Evolutionary conservation across 2,329 filamentous ascomycete species (phyloP), one percentile per base, ranked within the genome.

Genomic region (Xylaria hypoxylon): DNA sequence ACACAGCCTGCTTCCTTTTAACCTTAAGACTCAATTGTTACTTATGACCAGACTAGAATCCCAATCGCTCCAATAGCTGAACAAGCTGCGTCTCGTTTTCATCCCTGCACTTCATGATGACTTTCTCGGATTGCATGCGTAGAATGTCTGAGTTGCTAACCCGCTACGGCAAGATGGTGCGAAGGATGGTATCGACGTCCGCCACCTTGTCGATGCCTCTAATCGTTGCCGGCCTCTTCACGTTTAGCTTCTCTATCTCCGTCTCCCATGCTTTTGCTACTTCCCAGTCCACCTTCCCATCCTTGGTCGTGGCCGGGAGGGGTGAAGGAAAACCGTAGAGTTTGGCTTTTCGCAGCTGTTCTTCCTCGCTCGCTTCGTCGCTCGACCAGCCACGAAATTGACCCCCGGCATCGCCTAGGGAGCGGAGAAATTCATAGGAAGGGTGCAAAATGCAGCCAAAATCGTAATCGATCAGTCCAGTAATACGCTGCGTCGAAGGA

Each of bases 121-220:
- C 65, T 28, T 68, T 35, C 31, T 68, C 57, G 1, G 61, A 59
- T 40, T 68, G 65, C 52, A 70, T 28, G 33, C 44, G 19, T 17
- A 69, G 45, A 33, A 67, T 58, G 42, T 69, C 65, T 0, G 60
- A 28, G 40, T 69, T 70, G 31, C 44, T 68, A 15, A 73, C 65
- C 48, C 64, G 64, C 72, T n/a, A 65, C 0, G 68, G 68, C 40
- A 69, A 44, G 35, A 69, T 59, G 22, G 59, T 61, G 2, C 67
- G 55, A 26, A 70, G 57, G 17, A 71, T 24, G 26, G 61, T 48
- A 15, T 64, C 69, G 28, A 71, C 65, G 26, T 71, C 68, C 55
- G 68, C 72, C 5, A 64, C 64, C 61, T 68, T 70, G 24, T 69
- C 67, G 22, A 64, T 64, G 7, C 68, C 68, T 35, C 53, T 59